These are phyloP conservation scores for Trichoderma guizhouense DNA, from an alignment of 2,329 filamentous ascomycete genomes.

Conservation along the genomic window DNA sequence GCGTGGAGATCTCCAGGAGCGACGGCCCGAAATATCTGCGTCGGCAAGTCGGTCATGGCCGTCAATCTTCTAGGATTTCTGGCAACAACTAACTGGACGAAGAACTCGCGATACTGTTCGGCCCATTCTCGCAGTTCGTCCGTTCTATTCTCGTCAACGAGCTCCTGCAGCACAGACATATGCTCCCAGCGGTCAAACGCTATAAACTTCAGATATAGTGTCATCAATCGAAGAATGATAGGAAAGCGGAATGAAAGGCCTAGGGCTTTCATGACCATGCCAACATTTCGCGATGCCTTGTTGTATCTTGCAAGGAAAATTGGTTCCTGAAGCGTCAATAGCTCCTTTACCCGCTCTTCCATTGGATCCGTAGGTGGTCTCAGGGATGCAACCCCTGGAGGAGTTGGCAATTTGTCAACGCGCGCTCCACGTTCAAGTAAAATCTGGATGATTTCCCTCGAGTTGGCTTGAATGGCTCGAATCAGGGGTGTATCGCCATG, in stretches of 20 bases:
- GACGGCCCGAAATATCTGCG: neutral
- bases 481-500: conserved; percentile 1
- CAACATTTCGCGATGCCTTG: neutral
- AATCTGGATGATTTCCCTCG: conserved; percentile 4
- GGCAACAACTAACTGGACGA: neutral
- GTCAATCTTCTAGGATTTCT: neutral
- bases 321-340: neutral
- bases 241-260: neutral
- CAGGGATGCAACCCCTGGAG: neutral
- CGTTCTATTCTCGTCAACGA: conserved; percentile 6
- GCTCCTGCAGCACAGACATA: conserved; percentile 5
- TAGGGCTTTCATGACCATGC: neutral
- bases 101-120: conserved; percentile 3
- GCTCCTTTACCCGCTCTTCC: conserved; percentile 1
- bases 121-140: conserved; percentile 7
- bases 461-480: conserved; percentile 4
- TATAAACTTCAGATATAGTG: conserved; percentile 1
- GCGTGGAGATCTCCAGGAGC: conserved; percentile 5
- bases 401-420: neutral
- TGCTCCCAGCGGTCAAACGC: conserved; percentile 9
- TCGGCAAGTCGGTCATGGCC: conserved; percentile 8
- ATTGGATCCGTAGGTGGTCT: neutral
- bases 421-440: neutral
- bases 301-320: conserved; percentile 7
- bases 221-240: neutral